Evolutionary conservation across 192 early-diverging fungal genomes (phyloP), one percentile per base, ranked within the genome.

Genomic region (Globomyces pollinis-pini): DNA sequence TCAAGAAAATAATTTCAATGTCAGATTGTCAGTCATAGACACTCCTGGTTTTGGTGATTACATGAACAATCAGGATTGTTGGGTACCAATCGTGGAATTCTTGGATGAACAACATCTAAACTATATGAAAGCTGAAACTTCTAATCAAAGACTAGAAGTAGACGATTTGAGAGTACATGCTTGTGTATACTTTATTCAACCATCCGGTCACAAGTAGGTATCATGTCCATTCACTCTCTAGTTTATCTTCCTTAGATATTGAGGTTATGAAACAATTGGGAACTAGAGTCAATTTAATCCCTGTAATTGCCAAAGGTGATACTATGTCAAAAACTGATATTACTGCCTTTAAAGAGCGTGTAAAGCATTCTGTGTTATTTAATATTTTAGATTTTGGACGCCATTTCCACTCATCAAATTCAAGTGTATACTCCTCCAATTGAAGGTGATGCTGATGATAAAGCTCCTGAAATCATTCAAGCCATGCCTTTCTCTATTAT

Each of bases 1-100:
- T 18, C 94, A 99, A 73, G 96, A 99, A 69, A 96, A 99, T 74
- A 91, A 89, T 73, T 99, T 99, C 83, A 91, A 88, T 57, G 93
- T 95, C 53, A 88, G 92, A 60, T 74, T 99, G 62, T 91, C 89
- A 52, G 87, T 99, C 18, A 90, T 99, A 50, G 92, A 86, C 72
- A 97, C 96, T 51, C 94, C 96, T 35, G 96, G 81, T 18, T 84
- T 84, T 61, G 81, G 80, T 47, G 81, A 84, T 66, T 74, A 71
- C 50, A 79, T 84, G 49, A 79, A 84, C 64, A 84, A 84, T 66
- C 76, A 88, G 61, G 91, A 99, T 67, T 91, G 91, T 71, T 99
- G 94, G 94, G 88, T 91, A 41, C 94, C 96, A 9, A 89, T 99
- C 60, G 85, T 99, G 39, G 91, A 99, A 54, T 99, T 95, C 72